phyloP scores from a whole-genome alignment of 306 rosid species.

The Gastrolobium bilobum region DNA sequence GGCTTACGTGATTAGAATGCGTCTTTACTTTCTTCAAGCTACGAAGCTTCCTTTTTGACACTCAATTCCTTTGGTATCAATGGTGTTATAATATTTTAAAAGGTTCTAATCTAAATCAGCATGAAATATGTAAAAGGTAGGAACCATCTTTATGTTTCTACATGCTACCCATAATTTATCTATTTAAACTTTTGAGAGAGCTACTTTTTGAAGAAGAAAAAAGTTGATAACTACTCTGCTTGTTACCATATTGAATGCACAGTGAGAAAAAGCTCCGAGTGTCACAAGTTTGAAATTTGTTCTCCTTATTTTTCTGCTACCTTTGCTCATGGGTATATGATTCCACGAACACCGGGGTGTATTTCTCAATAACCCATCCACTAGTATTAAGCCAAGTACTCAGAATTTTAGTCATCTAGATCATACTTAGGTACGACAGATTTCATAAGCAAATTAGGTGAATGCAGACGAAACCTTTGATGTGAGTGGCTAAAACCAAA shows the following conservation, averaged over 20 bases:
- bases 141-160: background rate
- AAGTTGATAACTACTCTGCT: background rate
- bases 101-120: background rate
- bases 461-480: slow-evolving; percentile 46
- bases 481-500: slow-evolving; percentile 46
- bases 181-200: background rate
- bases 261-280: background rate
- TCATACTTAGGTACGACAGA: slow-evolving; percentile 24
- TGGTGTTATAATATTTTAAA: background rate
- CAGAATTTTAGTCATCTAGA: background rate
- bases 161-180: background rate
- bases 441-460: slow-evolving; percentile 44
- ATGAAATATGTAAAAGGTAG: background rate
- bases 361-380: slow-evolving; percentile 46
- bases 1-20: background rate
- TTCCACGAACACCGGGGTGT: slow-evolving; percentile 41
- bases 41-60: background rate
- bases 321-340: slow-evolving; percentile 10
- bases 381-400: slow-evolving; percentile 17
- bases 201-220: background rate
- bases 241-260: background rate
- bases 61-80: slow-evolving; percentile 14
- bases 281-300: background rate
- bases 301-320: slow-evolving; percentile 13
- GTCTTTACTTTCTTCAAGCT: background rate